Percentiles rank a stretch among this genome's conserved stretches.
phyloP scores from a whole-genome alignment of 83 land plant genomes.

The Larix sibirica region DNA sequence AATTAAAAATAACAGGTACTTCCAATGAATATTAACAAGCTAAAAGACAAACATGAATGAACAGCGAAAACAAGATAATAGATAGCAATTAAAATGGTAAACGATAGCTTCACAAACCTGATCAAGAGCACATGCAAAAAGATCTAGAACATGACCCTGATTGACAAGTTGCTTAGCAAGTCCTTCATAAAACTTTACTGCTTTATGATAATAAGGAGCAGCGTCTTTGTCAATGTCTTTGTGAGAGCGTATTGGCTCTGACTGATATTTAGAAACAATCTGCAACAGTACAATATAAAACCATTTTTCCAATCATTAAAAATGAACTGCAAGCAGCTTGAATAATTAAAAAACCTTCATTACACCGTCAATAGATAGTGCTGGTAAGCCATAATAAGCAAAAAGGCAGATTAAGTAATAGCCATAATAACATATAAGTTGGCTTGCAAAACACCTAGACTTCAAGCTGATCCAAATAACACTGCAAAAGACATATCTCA shows the following conservation, averaged over 20 bases:
- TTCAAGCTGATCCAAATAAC: too few species aligned
- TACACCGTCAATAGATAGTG: too few species aligned
- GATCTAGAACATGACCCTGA: slow-evolving; percentile 97
- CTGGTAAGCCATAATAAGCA: too few species aligned
- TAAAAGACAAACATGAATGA: background rate
- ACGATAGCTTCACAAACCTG: slow-evolving; percentile 56
- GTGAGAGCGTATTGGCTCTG: slow-evolving; percentile 98
- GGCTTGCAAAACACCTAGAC: too few species aligned
- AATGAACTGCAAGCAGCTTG: background rate
- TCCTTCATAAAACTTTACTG: slow-evolving; percentile 91
- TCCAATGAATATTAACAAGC: background rate
- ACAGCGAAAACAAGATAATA: background rate
- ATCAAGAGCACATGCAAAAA: slow-evolving; percentile 98
- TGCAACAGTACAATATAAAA: slow-evolving; percentile 26
- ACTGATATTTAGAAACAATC: slow-evolving; percentile 88
- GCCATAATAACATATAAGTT: too few species aligned
- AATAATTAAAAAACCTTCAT: background rate
- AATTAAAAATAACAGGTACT: background rate
- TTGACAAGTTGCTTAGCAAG: slow-evolving; percentile 94
- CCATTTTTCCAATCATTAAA: background rate
- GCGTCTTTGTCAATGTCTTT: slow-evolving; percentile 91
- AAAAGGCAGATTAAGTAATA: background rate
- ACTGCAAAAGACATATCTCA: too few species aligned
- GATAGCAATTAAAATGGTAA: slow-evolving; percentile 7
- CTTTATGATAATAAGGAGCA: slow-evolving; percentile 84